Conservation (phyloP, 2,329 filamentous ascomycete species). For the Aureobasidium sp. region DNA sequence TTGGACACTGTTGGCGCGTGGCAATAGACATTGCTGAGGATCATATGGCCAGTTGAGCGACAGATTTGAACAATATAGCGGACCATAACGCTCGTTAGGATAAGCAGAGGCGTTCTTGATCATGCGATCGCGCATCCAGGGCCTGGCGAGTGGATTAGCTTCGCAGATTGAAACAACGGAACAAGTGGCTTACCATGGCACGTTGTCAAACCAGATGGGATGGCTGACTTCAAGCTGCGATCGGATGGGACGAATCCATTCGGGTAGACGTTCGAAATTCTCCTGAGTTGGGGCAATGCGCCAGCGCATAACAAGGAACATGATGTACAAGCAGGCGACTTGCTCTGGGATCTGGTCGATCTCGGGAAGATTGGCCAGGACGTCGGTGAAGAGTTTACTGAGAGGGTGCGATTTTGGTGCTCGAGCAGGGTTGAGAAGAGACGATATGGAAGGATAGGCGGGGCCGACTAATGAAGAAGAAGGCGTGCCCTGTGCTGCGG, state of each 20-base stretch:
- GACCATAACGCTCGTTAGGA: slow-evolving; percentile 72
- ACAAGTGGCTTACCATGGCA: slow-evolving; percentile 55
- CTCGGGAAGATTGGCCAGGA: slow-evolving; percentile 75
- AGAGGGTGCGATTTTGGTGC: slow-evolving; percentile 60
- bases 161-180: not conserved
- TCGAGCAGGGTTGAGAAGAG: slow-evolving; percentile 64
- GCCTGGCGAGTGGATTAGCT: slow-evolving; percentile 34
- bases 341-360: slow-evolving; percentile 68
- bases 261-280: slow-evolving; percentile 70
- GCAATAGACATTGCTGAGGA: slow-evolving; percentile 57
- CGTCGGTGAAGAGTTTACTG: slow-evolving; percentile 79
- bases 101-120: slow-evolving; percentile 48
- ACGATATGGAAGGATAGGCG: slow-evolving; percentile 70
- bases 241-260: slow-evolving; percentile 61
- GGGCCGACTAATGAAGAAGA: slow-evolving; percentile 64
- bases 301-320: slow-evolving; percentile 82
- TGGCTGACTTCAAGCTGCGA: slow-evolving; percentile 62
- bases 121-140: slow-evolving; percentile 64
- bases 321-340: slow-evolving; percentile 72
- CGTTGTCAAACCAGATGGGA: slow-evolving; percentile 73
- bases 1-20: slow-evolving; percentile 20
- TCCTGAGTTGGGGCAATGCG: slow-evolving; percentile 70
- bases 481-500: slow-evolving; percentile 58
- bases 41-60: slow-evolving; percentile 82
- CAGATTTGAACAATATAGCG: slow-evolving; percentile 66